Conservation (phyloP, 768 basidiomycete genomes). For the Atractiella rhizophila region DNA sequence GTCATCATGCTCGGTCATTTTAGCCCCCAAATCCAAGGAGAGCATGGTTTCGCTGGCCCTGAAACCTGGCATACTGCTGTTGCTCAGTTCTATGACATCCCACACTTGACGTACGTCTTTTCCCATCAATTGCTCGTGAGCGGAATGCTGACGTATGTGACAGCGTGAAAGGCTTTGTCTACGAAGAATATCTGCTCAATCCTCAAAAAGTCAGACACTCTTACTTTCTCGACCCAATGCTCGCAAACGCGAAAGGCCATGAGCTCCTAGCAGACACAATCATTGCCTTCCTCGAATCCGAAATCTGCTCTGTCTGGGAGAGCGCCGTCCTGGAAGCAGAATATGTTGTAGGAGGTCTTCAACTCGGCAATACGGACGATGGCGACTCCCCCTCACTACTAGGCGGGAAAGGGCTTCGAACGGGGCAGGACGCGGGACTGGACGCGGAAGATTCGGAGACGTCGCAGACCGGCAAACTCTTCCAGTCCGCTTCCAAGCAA, state of each 20-base stretch:
- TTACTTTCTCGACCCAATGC: slow-evolving; percentile 59
- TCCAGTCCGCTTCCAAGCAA: slow-evolving; percentile 21
- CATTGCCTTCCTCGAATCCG: slow-evolving; percentile 64
- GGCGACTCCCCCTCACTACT: slow-evolving; percentile 14
- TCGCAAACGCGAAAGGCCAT: slow-evolving; percentile 58
- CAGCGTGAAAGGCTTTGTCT: slow-evolving; percentile 56
- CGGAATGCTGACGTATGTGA: background rate
- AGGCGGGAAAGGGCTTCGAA: slow-evolving; percentile 17
- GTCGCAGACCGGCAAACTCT: slow-evolving; percentile 2
- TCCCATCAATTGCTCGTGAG: background rate
- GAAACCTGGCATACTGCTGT: slow-evolving; percentile 73
- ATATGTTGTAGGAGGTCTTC: slow-evolving; percentile 5
- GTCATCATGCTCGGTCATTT: slow-evolving; percentile 90
- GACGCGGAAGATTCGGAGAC: slow-evolving; percentile 12
- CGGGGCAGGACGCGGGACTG: slow-evolving; percentile 15
- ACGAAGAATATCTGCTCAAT: slow-evolving; percentile 52
- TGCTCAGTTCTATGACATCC: slow-evolving; percentile 91
- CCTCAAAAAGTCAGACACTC: slow-evolving; percentile 35
- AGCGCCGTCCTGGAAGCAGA: slow-evolving; percentile 17
- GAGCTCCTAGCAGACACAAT: slow-evolving; percentile 74
- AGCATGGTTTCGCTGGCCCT: slow-evolving; percentile 63
- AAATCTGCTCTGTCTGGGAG: slow-evolving; percentile 63
- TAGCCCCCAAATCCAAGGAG: slow-evolving; percentile 51
- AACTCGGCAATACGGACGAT: slow-evolving; percentile 3
- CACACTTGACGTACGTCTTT: slow-evolving; percentile 41